Percentiles rank a stretch among this genome's conserved stretches.
Evolutionary conservation across 192 early-diverging fungal genomes (phyloP).

Genomic region (Ambispora gerdemannii): DNA sequence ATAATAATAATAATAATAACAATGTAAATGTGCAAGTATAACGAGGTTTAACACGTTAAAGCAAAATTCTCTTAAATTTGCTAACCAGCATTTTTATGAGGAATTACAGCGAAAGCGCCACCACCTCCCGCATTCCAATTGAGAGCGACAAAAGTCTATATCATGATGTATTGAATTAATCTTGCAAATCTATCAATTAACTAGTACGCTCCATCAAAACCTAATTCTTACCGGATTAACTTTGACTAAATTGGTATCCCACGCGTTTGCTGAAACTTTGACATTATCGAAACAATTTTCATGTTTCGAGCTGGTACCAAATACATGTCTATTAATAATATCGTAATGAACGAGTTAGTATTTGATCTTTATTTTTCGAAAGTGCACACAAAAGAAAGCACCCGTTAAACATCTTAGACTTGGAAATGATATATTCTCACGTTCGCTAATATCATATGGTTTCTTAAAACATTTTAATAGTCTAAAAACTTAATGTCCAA

Average conservation of each 20-base stretch:
- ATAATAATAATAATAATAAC: too few relatives aligned
- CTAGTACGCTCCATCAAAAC: not conserved
- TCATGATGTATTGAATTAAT: not conserved
- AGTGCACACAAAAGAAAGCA: too few relatives aligned
- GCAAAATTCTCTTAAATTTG: not conserved
- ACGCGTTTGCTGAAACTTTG: conserved; percentile 81
- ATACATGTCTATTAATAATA: conserved; percentile 87
- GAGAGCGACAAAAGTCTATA: conserved; percentile 65
- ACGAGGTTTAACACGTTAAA: too few relatives aligned
- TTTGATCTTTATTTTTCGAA: too few relatives aligned
- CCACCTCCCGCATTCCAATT: conserved; percentile 86
- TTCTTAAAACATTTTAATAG: too few relatives aligned
- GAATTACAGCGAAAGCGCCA: conserved; percentile 96
- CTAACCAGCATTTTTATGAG: conserved; percentile 64
- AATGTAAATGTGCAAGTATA: too few relatives aligned
- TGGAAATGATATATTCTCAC: too few relatives aligned
- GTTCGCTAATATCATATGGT: too few relatives aligned
- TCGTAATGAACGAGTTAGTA: too few relatives aligned
- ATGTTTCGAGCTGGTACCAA: conserved; percentile 82
- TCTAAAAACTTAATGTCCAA: too few relatives aligned
- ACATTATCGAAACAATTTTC: conserved; percentile 94
- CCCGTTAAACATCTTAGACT: too few relatives aligned
- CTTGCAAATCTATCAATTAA: not conserved
- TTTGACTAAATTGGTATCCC: conserved; percentile 97
- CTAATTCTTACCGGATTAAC: conserved; percentile 78